These are phyloP conservation scores for Fusarium sublunatum DNA, from an alignment of 2,329 filamentous ascomycete species.

Conservation along the genomic window DNA sequence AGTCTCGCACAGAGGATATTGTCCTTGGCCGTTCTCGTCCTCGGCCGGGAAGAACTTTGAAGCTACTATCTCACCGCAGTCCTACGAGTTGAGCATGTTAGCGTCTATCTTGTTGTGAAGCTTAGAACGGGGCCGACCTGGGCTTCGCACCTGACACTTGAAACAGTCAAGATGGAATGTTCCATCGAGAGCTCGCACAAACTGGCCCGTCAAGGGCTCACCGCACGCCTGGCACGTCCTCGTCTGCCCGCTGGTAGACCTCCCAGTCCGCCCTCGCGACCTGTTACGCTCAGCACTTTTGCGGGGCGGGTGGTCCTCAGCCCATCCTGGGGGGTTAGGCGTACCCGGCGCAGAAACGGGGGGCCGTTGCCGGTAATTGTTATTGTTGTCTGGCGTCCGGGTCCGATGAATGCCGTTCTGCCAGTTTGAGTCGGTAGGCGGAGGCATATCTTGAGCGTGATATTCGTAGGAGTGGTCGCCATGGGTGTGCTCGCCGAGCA, in stretches of 20 bases:
- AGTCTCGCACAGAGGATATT: conserved; percentile 96
- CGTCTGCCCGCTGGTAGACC: conserved; percentile 68
- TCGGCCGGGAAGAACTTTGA: conserved; percentile 99
- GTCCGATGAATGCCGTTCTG: conserved; percentile 53
- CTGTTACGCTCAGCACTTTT: conserved; percentile 68
- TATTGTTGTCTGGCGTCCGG: conserved; percentile 53
- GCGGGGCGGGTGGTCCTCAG: conserved; percentile 58
- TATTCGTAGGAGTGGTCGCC: conserved; percentile 44
- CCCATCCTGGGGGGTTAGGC: conserved; percentile 48
- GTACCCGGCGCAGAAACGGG: conserved; percentile 52
- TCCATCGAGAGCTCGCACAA: conserved; percentile 90
- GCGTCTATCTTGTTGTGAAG: conserved; percentile 12
- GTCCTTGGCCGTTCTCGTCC: conserved; percentile 83
- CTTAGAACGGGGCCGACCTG: conserved; percentile 3
- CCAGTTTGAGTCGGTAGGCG: conserved; percentile 51
- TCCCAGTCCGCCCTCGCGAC: conserved; percentile 64
- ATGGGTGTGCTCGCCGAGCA: conserved; percentile 53
- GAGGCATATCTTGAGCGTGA: conserved; percentile 45
- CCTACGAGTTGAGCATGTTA: conserved; percentile 64
- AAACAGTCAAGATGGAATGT: conserved; percentile 99
- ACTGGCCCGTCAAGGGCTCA: conserved; percentile 90
- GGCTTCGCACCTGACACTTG: conserved; percentile 80
- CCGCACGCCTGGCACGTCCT: conserved; percentile 88
- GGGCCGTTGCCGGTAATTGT: conserved; percentile 49
- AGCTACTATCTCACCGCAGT: conserved; percentile 95